phyloP scores from a whole-genome alignment of 2,329 filamentous ascomycete species.

The Aaosphaeria pasadenensis region DNA sequence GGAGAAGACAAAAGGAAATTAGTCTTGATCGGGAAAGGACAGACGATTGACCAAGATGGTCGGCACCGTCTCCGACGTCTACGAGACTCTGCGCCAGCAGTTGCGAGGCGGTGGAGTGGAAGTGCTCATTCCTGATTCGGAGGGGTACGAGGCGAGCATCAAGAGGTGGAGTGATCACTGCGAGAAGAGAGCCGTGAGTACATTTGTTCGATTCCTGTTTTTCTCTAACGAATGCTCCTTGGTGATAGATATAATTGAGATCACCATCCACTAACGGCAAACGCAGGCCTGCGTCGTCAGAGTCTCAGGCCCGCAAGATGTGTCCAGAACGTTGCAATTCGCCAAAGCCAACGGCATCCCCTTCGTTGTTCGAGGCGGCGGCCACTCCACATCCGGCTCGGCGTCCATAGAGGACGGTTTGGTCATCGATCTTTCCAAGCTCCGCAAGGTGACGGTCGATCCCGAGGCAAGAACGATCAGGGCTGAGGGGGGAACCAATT shows the following conservation, averaged over 20 bases:
- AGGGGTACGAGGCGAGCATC: constrained; percentile 23
- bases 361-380: constrained; percentile 55
- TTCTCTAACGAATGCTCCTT: not conserved
- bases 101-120: constrained; percentile 16
- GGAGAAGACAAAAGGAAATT: too few species aligned
- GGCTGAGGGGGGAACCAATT: constrained; percentile 52
- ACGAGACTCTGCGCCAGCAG: constrained; percentile 5
- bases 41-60: too few species aligned
- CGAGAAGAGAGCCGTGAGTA: constrained; percentile 24
- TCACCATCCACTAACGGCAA: not conserved
- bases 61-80: constrained; percentile 3
- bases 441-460: constrained; percentile 52
- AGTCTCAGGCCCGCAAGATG: constrained; percentile 14
- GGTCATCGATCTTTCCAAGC: constrained; percentile 53
- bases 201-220: not conserved
- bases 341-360: constrained; percentile 38
- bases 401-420: constrained; percentile 52
- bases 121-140: constrained; percentile 19
- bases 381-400: constrained; percentile 54
- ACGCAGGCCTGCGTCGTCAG: constrained; percentile 20
- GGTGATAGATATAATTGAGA: not conserved
- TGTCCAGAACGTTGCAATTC: constrained; percentile 20
- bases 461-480: constrained; percentile 43
- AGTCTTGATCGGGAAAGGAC: too few species aligned
- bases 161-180: constrained; percentile 27